Conservation (phyloP, 2,329 filamentous ascomycete species). For the Chrysoporthe cubensis region DNA sequence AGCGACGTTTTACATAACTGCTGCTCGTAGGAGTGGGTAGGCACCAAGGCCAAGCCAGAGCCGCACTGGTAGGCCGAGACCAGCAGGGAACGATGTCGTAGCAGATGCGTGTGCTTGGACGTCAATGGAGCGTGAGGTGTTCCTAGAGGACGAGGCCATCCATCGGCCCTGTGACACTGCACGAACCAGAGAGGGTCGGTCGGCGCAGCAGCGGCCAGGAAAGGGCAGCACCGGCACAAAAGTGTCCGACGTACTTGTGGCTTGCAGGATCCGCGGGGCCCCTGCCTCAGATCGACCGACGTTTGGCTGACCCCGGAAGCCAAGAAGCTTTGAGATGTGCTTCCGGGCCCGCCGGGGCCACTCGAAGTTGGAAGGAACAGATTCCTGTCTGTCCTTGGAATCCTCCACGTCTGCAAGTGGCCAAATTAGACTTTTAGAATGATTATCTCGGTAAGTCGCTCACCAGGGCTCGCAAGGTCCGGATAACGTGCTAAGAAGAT, state of each 20-base stretch:
- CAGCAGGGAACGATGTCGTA: neutral
- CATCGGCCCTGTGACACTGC: neutral
- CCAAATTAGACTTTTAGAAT: neutral
- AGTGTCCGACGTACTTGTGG: neutral
- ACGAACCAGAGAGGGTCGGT: constrained; percentile 5
- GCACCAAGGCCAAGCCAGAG: neutral
- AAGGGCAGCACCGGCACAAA: neutral
- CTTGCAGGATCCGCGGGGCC: constrained; percentile 2
- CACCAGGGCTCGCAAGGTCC: neutral
- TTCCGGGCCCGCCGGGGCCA: neutral
- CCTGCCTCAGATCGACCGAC: constrained; percentile 1
- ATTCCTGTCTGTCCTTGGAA: neutral
- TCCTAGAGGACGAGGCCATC: neutral
- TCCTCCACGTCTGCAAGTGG: neutral
- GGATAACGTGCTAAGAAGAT: constrained; percentile 6
- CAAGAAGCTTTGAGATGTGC: neutral
- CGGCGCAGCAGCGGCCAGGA: neutral
- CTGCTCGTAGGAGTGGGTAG: neutral
- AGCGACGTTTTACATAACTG: neutral
- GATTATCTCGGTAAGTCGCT: neutral
- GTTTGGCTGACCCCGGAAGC: neutral
- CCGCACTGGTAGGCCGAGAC: neutral
- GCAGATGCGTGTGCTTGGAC: neutral
- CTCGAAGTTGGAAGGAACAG: neutral
- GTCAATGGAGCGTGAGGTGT: neutral